phyloP scores from a whole-genome alignment of 805 yeast species.

The Pichia pseudocactophila region DNA sequence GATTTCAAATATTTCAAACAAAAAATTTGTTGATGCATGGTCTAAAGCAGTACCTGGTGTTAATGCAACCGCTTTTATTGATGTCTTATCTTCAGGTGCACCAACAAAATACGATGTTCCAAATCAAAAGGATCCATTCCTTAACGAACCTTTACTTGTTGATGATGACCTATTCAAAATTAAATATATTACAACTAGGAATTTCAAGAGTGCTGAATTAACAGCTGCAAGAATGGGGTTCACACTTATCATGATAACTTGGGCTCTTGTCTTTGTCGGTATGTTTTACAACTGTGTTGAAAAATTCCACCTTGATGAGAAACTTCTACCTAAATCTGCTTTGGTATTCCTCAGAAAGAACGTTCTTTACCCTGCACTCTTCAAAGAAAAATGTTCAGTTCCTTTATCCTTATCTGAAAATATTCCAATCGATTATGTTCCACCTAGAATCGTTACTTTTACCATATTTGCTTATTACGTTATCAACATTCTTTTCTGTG shows the following conservation, averaged over 20 bases:
- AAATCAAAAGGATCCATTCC: background rate
- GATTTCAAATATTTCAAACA: background rate
- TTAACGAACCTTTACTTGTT: background rate
- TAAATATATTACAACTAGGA: slow-evolving; percentile 1
- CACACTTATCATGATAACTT: slow-evolving; percentile 8
- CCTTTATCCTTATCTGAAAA: slow-evolving; percentile 1
- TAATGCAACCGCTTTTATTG: background rate
- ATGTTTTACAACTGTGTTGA: slow-evolving; percentile 1
- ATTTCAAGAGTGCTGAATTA: background rate
- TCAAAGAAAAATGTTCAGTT: slow-evolving; percentile 6
- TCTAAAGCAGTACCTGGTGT: background rate
- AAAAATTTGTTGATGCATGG: background rate
- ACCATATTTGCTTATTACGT: slow-evolving; percentile 3
- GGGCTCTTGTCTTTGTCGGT: slow-evolving; percentile 8
- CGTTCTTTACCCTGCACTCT: slow-evolving; percentile 6
- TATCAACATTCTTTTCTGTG: slow-evolving; percentile 6
- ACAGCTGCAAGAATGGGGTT: slow-evolving; percentile 5
- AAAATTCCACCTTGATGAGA: slow-evolving; percentile 4
- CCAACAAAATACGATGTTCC: background rate
- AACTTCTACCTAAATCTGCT: background rate
- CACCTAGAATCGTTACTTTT: slow-evolving; percentile 10
- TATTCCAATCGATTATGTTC: slow-evolving; percentile 3
- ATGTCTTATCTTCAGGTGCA: background rate
- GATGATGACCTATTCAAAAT: background rate
- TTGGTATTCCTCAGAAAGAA: slow-evolving; percentile 4